phyloP scores from a whole-genome alignment of 2,329 filamentous ascomycete genomes.

The Bipolaris gigantea region DNA sequence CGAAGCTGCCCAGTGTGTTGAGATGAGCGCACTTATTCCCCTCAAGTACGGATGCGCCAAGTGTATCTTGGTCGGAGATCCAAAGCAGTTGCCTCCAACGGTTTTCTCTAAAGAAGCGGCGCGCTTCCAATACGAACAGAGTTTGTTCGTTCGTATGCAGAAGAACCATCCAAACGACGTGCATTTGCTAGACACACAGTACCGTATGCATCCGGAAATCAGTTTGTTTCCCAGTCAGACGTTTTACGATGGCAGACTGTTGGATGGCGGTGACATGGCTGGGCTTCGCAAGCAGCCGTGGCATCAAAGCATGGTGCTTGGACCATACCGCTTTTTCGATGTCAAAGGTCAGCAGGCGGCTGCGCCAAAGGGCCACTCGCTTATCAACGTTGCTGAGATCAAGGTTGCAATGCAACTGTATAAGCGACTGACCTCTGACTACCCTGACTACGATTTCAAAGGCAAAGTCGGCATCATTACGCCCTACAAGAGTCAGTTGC shows the following conservation, averaged over 20 bases:
- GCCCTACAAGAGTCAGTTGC: conserved; percentile 92
- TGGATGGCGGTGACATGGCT: conserved; percentile 84
- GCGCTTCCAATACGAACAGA: conserved; percentile 93
- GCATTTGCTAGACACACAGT: conserved; percentile 94
- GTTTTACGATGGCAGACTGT: conserved; percentile 87
- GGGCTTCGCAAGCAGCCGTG: conserved; percentile 75
- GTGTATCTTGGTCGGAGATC: conserved; percentile 95
- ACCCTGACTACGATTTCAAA: conserved; percentile 66
- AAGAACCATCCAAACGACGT: conserved; percentile 84
- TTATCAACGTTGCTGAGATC: conserved; percentile 86
- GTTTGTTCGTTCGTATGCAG: conserved; percentile 98
- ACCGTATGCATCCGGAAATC: conserved; percentile 99
- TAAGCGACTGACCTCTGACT: conserved; percentile 75
- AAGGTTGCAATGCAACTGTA: conserved; percentile 86
- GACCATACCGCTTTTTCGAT: conserved; percentile 96
- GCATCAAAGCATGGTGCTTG: conserved; percentile 80
- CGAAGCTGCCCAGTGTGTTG: conserved; percentile 96
- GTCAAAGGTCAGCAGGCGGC: conserved; percentile 84
- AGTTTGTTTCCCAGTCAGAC: conserved; percentile 85
- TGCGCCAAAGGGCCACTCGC: conserved; percentile 81
- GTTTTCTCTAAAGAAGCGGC: conserved; percentile 93
- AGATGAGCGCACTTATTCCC: conserved; percentile 92
- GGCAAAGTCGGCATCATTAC: conserved; percentile 96
- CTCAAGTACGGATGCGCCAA: conserved; percentile 97
- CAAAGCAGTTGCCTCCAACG: conserved; percentile 93